These are phyloP conservation scores for Salvia hispanica DNA, from an alignment of 257 asterid species.

Conservation along the genomic window DNA sequence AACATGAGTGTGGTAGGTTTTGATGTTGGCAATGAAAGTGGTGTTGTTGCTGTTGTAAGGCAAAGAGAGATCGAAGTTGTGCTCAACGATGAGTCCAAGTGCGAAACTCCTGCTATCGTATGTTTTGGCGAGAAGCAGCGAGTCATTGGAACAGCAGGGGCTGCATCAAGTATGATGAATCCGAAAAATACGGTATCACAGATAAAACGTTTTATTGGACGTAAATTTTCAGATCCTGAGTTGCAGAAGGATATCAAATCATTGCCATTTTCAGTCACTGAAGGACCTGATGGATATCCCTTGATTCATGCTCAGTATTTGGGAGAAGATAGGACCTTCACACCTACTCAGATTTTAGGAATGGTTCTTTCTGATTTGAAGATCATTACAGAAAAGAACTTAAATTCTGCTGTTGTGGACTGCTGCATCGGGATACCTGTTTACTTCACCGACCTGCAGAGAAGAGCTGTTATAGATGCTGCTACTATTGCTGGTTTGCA, in stretches of 20 bases:
- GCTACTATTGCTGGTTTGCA: slow-evolving; percentile 89
- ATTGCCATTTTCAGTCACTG: slow-evolving; percentile 66
- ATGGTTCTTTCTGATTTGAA: slow-evolving; percentile 81
- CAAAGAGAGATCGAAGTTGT: slow-evolving; percentile 95
- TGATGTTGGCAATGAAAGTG: slow-evolving; percentile 84
- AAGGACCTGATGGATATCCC: slow-evolving; percentile 92
- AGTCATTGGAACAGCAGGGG: slow-evolving; percentile 93
- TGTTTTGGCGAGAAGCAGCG: slow-evolving; percentile 95
- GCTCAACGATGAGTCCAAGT: slow-evolving; percentile 86
- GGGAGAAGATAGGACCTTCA: slow-evolving; percentile 74
- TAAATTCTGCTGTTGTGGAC: slow-evolving; percentile 81
- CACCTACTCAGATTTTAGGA: slow-evolving; percentile 84
- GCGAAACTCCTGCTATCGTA: slow-evolving; percentile 90
- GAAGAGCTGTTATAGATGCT: slow-evolving; percentile 90
- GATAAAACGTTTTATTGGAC: slow-evolving; percentile 77
- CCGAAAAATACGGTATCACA: slow-evolving; percentile 89
- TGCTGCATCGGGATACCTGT: slow-evolving; percentile 92
- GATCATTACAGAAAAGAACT: slow-evolving; percentile 77
- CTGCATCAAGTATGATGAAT: slow-evolving; percentile 92
- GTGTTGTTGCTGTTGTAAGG: slow-evolving; percentile 92
- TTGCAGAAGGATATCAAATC: slow-evolving; percentile 82
- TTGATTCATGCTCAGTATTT: slow-evolving; percentile 71
- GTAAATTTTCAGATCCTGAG: slow-evolving; percentile 82
- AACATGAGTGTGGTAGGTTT: slow-evolving; percentile 97
- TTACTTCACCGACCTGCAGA: slow-evolving; percentile 85